These are phyloP conservation scores for Entoloma clypeatum DNA, from an alignment of 1,284 basidiomycete genomes.

Conservation along the genomic window DNA sequence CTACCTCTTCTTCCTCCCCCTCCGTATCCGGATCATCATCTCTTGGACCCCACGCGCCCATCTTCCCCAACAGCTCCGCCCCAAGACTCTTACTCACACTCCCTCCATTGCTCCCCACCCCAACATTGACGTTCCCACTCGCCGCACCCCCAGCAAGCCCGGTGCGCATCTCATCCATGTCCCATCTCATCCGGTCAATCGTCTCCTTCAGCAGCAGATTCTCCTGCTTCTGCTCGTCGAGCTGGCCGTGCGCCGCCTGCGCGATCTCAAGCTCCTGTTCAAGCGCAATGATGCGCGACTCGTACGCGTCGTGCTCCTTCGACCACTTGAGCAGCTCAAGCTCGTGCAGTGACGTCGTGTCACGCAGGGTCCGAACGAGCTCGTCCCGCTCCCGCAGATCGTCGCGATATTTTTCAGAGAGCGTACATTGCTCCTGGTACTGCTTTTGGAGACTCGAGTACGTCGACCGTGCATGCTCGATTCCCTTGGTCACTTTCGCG, in stretches of 20 bases:
- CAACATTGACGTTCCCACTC: too few relatives aligned
- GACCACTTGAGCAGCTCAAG: slow-evolving; percentile 59
- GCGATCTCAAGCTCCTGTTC: slow-evolving; percentile 66
- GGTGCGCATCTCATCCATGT: slow-evolving; percentile 83
- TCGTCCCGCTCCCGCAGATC: slow-evolving; percentile 70
- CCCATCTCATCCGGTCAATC: slow-evolving; percentile 85
- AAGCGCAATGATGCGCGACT: slow-evolving; percentile 60
- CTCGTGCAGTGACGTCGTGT: slow-evolving; percentile 53
- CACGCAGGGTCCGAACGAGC: slow-evolving; percentile 61
- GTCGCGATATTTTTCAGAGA: slow-evolving; percentile 75
- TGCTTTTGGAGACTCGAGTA: slow-evolving; percentile 78
- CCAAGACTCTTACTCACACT: slow-evolving; percentile 75
- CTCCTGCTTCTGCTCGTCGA: slow-evolving; percentile 90
- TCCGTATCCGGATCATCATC: too few relatives aligned
- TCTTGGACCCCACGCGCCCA: slow-evolving; percentile 43
- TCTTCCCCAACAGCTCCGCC: slow-evolving; percentile 68
- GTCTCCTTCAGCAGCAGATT: slow-evolving; percentile 89
- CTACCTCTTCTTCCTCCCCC: slow-evolving; percentile 32
- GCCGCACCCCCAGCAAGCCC: slow-evolving; percentile 39
- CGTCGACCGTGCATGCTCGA: slow-evolving; percentile 65
- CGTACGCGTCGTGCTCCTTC: slow-evolving; percentile 65
- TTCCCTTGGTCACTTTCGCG: slow-evolving; percentile 61
- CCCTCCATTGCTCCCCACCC: slow-evolving; percentile 48
- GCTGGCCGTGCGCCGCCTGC: slow-evolving; percentile 62
- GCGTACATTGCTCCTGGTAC: slow-evolving; percentile 79